Conservation (phyloP, 768 basidiomycete species). For the Mycena metata region DNA sequence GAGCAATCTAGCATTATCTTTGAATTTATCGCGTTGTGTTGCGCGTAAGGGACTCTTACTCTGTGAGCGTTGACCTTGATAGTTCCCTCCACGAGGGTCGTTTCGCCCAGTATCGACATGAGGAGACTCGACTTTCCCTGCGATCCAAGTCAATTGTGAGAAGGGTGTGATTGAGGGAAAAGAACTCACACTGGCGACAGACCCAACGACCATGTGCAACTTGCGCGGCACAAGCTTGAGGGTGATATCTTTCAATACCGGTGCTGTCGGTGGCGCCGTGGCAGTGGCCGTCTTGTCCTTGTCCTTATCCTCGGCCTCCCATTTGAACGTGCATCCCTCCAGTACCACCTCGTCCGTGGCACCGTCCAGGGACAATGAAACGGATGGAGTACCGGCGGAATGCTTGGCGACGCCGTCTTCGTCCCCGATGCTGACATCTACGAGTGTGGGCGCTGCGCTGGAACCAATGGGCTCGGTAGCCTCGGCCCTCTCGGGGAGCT, state of each 20-base stretch:
- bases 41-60: conserved; percentile 1
- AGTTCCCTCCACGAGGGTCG: neutral
- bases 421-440: conserved; percentile 1
- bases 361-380: too few relatives aligned
- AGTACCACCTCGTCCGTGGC: conserved; percentile 15
- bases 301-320: conserved; percentile 31
- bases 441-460: neutral
- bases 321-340: conserved; percentile 24
- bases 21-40: neutral
- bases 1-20: conserved; percentile 18
- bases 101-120: conserved; percentile 33
- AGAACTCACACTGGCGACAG: conserved; percentile 32
- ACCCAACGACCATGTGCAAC: conserved; percentile 32
- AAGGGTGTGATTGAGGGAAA: neutral
- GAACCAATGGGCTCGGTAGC: neutral
- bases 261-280: too few relatives aligned
- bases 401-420: conserved; percentile 4
- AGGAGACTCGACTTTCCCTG: conserved; percentile 36
- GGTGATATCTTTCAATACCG: conserved; percentile 14
- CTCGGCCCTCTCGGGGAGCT: conserved; percentile 26
- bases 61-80: conserved; percentile 19
- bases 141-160: neutral
- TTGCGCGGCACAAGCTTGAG: conserved; percentile 23
- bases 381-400: neutral
- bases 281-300: neutral